A percentile compares a stretch with the other conserved stretches of the same genome.
Conservation (phyloP, 768 basidiomycete genomes). For the Termitomyces bulborhizus region DNA sequence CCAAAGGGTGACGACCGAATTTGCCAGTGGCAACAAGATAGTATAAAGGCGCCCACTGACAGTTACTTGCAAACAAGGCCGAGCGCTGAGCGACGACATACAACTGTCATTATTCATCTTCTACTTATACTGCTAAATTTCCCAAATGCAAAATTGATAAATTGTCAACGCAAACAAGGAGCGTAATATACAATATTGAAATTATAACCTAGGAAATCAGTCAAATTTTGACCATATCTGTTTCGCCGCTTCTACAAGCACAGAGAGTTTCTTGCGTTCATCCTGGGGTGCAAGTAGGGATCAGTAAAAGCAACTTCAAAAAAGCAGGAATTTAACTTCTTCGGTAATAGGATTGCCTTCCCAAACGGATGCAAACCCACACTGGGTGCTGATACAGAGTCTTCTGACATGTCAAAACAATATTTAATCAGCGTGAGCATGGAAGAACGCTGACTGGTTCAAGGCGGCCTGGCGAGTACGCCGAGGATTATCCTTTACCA, state of each 20-base stretch:
- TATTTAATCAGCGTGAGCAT: not conserved
- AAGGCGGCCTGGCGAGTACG: conserved; percentile 44
- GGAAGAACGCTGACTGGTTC: conserved; percentile 35
- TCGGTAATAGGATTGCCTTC: conserved; percentile 52
- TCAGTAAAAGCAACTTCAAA: not conserved
- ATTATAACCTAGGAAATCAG: not conserved
- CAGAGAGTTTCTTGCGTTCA: conserved; percentile 38
- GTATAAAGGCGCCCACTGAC: too few species aligned
- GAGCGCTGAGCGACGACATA: too few species aligned
- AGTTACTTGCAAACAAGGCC: too few species aligned
- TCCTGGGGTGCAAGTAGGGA: conserved; percentile 26
- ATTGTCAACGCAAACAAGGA: not conserved
- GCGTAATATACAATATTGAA: too few species aligned
- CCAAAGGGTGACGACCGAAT: too few species aligned
- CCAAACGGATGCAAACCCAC: conserved; percentile 56
- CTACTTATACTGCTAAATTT: too few species aligned
- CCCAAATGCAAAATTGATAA: not conserved
- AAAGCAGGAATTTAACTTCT: conserved; percentile 24
- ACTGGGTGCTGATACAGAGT: conserved; percentile 55
- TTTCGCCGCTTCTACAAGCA: conserved; percentile 39
- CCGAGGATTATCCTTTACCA: conserved; percentile 35
- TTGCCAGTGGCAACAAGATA: too few species aligned
- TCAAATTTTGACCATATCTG: conserved; percentile 30
- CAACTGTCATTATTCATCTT: too few species aligned
- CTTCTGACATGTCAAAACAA: conserved; percentile 19